Percentiles rank a stretch among this genome's conserved stretches.
Evolutionary conservation across 257 asterid species (phyloP).

Genomic region (Solanum ossicruentum): DNA sequence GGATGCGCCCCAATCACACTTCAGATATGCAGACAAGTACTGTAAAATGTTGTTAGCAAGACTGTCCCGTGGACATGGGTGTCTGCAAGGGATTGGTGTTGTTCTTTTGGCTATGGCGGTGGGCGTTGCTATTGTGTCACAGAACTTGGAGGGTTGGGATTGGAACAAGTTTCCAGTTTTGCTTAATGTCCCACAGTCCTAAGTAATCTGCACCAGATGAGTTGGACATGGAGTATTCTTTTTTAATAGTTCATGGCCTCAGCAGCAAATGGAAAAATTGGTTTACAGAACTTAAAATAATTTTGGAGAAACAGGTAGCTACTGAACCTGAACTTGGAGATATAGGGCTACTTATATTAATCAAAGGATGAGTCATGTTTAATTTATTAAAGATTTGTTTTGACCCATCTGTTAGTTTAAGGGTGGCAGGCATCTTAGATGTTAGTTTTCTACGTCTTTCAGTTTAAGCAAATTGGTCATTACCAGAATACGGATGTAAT

Average conservation of each 20-base stretch:
- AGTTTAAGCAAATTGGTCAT: background rate
- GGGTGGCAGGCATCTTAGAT: background rate
- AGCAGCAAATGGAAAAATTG: background rate
- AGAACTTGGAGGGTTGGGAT: constrained; percentile 31
- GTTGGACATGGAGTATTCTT: background rate
- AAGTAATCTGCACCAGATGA: constrained; percentile 26
- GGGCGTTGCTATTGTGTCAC: constrained; percentile 37
- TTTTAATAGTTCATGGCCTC: background rate
- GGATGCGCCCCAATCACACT: constrained; percentile 26
- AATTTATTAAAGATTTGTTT: background rate
- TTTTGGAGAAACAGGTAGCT: background rate
- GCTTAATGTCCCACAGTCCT: constrained; percentile 44
- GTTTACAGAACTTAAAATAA: background rate
- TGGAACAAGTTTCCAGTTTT: constrained; percentile 24
- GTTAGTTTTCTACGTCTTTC: background rate
- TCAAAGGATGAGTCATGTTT: background rate
- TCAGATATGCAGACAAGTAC: constrained; percentile 60
- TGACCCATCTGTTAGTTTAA: background rate
- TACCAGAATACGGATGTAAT: background rate
- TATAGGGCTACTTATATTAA: background rate
- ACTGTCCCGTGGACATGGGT: constrained; percentile 40
- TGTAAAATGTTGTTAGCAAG: constrained; percentile 35
- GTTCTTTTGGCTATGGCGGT: constrained; percentile 25
- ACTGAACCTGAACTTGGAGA: background rate
- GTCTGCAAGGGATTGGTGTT: constrained; percentile 31